Evolutionary conservation across 768 basidiomycete genomes (phyloP), one percentile per base, ranked within the genome.

Genomic region (Tylopilus vinaceipallidus): DNA sequence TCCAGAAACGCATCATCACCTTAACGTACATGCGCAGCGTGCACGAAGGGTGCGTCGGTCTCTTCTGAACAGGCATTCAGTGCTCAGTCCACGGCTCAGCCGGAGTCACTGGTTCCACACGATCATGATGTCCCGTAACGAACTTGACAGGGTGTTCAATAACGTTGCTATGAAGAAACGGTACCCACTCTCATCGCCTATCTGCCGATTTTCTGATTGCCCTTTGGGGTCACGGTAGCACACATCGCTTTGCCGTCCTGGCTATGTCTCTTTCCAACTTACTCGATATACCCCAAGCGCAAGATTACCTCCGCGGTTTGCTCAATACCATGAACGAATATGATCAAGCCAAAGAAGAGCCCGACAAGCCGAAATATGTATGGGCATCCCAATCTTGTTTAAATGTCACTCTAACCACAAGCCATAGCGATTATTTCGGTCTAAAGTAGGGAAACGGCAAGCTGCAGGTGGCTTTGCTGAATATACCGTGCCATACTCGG

Each of bases 51-150:
- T 91, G 55, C 59, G 84, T 77, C 42, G 38, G 19, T 4, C 41
- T 45, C 39, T 24, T 42, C 32, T 30, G 37, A 42, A 14, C 34
- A 8, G 34, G 36, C 8, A 20, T 29, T 29, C 17, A 49, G 39
- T 46, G 12, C 44, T 57, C 38, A 55, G 26, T 29, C 17, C 33
- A 34, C 3, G 9, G 27, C 24, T 23, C 62, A 92, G 91, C 45
- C 83, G 82, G 47, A 84, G 83, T 54, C 85, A 91, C 63, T 92
- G 91, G 91, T 90, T 90, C 61, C 88, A 91, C 64, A 94, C 92
- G 12, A 83, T 94, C 57, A 77, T 88, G 61, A 80, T 94, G 59
- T 83, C 86, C 47, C 80, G 80, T 41, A 59, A 72, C 16, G 92
- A 92, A 46, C 79, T 94, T 4, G 85, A 89, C 49, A 80, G 75